Base-by-base conservation (phyloP, 768 basidiomycete species). In the Dendrothele bispora region DNA sequence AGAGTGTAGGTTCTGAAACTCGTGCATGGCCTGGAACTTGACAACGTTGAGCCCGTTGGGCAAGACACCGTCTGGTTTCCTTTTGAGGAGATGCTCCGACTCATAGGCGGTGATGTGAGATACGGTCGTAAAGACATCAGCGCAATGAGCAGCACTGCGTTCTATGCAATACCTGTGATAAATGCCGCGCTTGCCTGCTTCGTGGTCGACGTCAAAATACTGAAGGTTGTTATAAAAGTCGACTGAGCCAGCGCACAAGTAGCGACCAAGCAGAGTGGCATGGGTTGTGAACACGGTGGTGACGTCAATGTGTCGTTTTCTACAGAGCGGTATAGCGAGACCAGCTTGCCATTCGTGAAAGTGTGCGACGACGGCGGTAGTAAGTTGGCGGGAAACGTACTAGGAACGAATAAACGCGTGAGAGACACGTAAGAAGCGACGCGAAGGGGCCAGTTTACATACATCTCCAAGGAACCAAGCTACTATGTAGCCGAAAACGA, bases 271-370 rank as follows among this genome's bases (percentile, higher is more conserved):
- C 29, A 99, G 85, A 7, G 97, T 99, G 8, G 97, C 97, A 64
- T 98, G 95, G 26, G 95, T 98, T 17, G 95, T 98, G 71, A 98
- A 98, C 58, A 98, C 88, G 63, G 97, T 98, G 36, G 95, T 98
- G 55, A 99, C 87, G 69, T 99, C 97, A 62, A 99, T 87, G 63
- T 97, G 95, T 43, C 97, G 81, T 70, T 97, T 98, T 55, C 97
- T 79, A 68, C 92, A 95, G 12, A 98, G 79, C 7, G 92, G 87
- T 47, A 98, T 97, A 21, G 95, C 92, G 38, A 97, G 83, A 37
- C 95, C 95, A 7, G 94, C 95, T 65, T 98, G 97, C 97, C 97
- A 99, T 69, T 99, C 97, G 67, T 99, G 97, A 75, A 99, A 97
- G 69, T 99, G 97, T 55, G 94, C 95, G 49, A 98, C 79, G 58